Conservation (phyloP, 768 basidiomycete genomes). For the Lyophyllum shimeji region DNA sequence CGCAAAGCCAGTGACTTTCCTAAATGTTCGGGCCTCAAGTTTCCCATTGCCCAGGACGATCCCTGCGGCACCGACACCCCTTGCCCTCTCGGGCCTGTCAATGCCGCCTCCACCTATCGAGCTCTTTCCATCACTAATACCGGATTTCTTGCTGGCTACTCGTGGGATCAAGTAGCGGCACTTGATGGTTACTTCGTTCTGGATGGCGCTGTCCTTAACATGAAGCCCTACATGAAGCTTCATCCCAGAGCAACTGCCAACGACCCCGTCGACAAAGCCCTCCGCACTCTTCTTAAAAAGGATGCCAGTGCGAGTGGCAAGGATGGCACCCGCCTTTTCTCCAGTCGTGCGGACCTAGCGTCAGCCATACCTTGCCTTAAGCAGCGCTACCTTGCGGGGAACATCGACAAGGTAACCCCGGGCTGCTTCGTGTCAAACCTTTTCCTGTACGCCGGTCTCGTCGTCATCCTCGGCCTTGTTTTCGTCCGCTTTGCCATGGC, state of each 20-base stretch:
- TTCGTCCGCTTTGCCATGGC: conserved; percentile 95
- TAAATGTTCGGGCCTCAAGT: conserved; percentile 59
- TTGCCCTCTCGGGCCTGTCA: conserved; percentile 70
- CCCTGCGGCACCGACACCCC: conserved; percentile 62
- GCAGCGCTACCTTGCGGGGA: conserved; percentile 87
- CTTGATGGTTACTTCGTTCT: conserved; percentile 80
- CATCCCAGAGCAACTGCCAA: conserved; percentile 66
- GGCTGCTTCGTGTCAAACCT: conserved; percentile 92
- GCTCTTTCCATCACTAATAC: conserved; percentile 69
- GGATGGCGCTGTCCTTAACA: conserved; percentile 92
- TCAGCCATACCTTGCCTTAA: conserved; percentile 77
- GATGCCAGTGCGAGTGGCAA: conserved; percentile 60
- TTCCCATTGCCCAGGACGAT: conserved; percentile 68
- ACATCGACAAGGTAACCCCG: conserved; percentile 95
- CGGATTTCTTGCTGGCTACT: conserved; percentile 74
- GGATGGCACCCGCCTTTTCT: conserved; percentile 89
- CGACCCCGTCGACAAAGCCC: conserved; percentile 80
- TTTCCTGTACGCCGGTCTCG: conserved; percentile 86
- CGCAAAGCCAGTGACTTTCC: conserved; percentile 67
- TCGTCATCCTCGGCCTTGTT: conserved; percentile 90
- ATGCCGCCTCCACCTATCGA: conserved; percentile 54
- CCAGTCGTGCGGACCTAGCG: conserved; percentile 62
- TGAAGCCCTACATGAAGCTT: conserved; percentile 78
- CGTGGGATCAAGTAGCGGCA: conserved; percentile 84
- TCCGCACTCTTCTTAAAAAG: conserved; percentile 68